These are phyloP conservation scores for Mucor lusitanicus DNA, from an alignment of 371 early-diverging fungal species.

Conservation along the genomic window DNA sequence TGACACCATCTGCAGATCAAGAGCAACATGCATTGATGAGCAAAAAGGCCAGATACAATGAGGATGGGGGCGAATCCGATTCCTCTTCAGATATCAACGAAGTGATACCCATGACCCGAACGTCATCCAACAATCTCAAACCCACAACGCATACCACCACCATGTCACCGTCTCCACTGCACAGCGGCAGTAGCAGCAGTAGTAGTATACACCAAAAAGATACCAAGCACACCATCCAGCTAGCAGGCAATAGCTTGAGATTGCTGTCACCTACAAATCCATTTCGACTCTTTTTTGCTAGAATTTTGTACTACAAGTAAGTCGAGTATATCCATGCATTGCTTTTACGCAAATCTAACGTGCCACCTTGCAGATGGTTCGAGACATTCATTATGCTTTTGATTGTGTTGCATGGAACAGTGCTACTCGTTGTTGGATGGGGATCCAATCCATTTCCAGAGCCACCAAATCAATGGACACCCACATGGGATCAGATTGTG, in stretches of 20 bases:
- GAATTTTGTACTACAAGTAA: constrained; percentile 38
- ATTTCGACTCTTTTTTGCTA: constrained; percentile 26
- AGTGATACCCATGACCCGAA: constrained; percentile 28
- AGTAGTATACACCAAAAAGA: constrained; percentile 9
- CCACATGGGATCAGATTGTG: constrained; percentile 59
- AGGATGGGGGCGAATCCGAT: constrained; percentile 8
- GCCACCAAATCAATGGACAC: constrained; percentile 49
- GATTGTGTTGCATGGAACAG: constrained; percentile 49
- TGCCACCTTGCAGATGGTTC: constrained; percentile 45
- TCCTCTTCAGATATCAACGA: constrained; percentile 16
- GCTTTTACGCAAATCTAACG: background rate
- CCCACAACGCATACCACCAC: background rate
- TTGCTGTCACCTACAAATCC: constrained; percentile 31
- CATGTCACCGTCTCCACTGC: background rate
- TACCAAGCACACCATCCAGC: constrained; percentile 5
- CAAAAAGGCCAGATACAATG: background rate
- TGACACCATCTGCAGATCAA: background rate
- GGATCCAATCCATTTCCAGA: constrained; percentile 29
- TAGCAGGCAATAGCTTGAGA: constrained; percentile 33
- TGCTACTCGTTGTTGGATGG: constrained; percentile 52
- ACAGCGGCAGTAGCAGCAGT: background rate
- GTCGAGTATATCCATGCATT: background rate
- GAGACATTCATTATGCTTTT: constrained; percentile 56
- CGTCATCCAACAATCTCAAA: constrained; percentile 3
- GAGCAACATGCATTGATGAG: background rate